Evolutionary conservation across 768 basidiomycete species (phyloP).

Genomic region (Leccinum subgranulosum): DNA sequence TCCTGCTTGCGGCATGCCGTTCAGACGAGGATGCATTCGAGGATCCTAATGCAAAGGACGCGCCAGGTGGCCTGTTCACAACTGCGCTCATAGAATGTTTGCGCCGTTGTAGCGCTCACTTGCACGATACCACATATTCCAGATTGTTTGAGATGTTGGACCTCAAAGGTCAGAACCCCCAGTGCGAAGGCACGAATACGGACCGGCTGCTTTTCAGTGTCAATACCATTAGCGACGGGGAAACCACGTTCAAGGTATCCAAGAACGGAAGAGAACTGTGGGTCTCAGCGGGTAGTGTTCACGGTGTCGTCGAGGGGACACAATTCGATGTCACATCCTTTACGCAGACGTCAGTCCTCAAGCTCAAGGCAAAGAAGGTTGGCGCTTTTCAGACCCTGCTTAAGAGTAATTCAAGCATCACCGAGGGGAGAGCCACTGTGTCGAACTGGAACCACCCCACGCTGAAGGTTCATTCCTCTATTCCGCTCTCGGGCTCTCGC

Average conservation of each 20-base stretch:
- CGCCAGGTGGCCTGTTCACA: constrained; percentile 18
- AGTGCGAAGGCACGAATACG: constrained; percentile 17
- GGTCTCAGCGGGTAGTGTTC: constrained; percentile 18
- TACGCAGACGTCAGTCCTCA: constrained; percentile 4
- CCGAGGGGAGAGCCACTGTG: constrained; percentile 7
- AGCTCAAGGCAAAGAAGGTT: constrained; percentile 14
- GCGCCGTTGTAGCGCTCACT: constrained; percentile 1
- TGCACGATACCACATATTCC: constrained; percentile 17
- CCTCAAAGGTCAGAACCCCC: constrained; percentile 16
- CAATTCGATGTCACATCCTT: constrained; percentile 9
- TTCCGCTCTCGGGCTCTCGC: not conserved
- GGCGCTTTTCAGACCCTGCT: constrained; percentile 13
- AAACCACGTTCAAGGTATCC: constrained; percentile 16
- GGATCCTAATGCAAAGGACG: constrained; percentile 2
- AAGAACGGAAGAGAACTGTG: not conserved
- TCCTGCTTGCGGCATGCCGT: constrained; percentile 22
- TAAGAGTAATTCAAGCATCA: constrained; percentile 7
- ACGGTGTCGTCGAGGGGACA: constrained; percentile 14
- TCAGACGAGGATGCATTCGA: constrained; percentile 13
- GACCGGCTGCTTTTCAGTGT: constrained; percentile 19
- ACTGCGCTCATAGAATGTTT: constrained; percentile 15
- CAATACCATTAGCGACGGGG: constrained; percentile 9
- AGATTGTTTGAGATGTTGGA: constrained; percentile 11
- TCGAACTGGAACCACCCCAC: constrained; percentile 10
- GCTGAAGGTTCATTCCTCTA: constrained; percentile 8